Percentiles rank a stretch among this genome's conserved stretches.
Conservation (phyloP, 1,139 yeast genomes). For the Saccharomyces hybrid region DNA sequence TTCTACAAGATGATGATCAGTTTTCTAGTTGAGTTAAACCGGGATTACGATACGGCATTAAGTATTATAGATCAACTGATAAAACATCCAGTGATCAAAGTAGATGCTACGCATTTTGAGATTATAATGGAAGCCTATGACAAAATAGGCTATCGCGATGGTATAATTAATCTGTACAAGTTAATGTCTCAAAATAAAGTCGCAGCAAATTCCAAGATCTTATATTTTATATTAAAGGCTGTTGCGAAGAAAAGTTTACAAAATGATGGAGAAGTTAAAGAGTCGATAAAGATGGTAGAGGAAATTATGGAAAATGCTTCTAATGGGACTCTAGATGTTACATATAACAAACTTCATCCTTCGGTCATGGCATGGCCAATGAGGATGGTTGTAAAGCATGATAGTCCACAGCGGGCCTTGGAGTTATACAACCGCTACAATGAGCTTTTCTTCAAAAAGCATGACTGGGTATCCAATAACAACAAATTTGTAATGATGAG, state of each 20-base stretch:
- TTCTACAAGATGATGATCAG: conserved; percentile 20
- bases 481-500: conserved; percentile 29
- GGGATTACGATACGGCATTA: conserved; percentile 20
- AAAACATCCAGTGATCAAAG: conserved; percentile 17
- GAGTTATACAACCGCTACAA: conserved; percentile 29
- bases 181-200: conserved; percentile 36
- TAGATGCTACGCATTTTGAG: conserved; percentile 28
- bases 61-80: conserved; percentile 17
- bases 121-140: conserved; percentile 28
- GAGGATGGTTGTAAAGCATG: conserved; percentile 24
- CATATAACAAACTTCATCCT: conserved; percentile 25
- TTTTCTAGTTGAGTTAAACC: conserved; percentile 14
- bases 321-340: conserved; percentile 18
- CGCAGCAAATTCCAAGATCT: conserved; percentile 35
- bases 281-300: conserved; percentile 28
- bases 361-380: conserved; percentile 33
- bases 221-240: conserved; percentile 39
- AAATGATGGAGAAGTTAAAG: conserved; percentile 22
- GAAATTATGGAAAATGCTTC: conserved; percentile 28
- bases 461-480: conserved; percentile 15
- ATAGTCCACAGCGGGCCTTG: conserved; percentile 30
- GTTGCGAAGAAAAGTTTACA: conserved; percentile 36
- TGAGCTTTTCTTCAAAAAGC: conserved; percentile 21
- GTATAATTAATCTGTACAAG: conserved; percentile 33
- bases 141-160: conserved; percentile 16